phyloP scores from a whole-genome alignment of 1,139 yeast species.

The Yueomyces sp. region DNA sequence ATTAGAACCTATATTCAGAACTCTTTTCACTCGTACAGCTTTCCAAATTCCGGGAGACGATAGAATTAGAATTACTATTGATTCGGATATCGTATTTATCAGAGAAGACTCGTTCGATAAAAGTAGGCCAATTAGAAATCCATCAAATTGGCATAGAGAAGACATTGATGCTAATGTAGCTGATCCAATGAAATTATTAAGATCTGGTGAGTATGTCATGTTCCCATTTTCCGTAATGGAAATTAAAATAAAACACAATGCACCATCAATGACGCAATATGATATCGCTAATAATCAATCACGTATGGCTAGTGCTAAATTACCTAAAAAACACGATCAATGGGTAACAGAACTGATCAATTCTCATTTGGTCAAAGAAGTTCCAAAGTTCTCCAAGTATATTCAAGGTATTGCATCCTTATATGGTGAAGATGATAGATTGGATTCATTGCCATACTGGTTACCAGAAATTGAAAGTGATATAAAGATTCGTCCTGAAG shows the following conservation, averaged over 20 bases:
- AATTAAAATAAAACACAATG: conserved; percentile 49
- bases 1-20: conserved; percentile 76
- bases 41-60: conserved; percentile 98
- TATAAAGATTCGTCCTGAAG: conserved; percentile 62
- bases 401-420: conserved; percentile 84
- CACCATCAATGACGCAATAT: not conserved
- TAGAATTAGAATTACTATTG: conserved; percentile 77
- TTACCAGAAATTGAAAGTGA: conserved; percentile 79
- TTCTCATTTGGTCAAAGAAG: conserved; percentile 76
- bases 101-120: conserved; percentile 84
- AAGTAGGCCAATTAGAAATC: conserved; percentile 81
- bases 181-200: conserved; percentile 57
- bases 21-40: conserved; percentile 84
- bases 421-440: conserved; percentile 69
- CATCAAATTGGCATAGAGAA: conserved; percentile 79
- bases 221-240: conserved; percentile 93
- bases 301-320: conserved; percentile 14
- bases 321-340: conserved; percentile 37
- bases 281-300: not conserved
- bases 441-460: conserved; percentile 91
- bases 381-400: conserved; percentile 82
- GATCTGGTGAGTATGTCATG: conserved; percentile 76
- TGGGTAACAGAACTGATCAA: conserved; percentile 86
- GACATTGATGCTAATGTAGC: conserved; percentile 72
- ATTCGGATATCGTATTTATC: conserved; percentile 74